Conservation (phyloP, 805 yeast genomes). For the Aciculoconidium aculeatum region DNA sequence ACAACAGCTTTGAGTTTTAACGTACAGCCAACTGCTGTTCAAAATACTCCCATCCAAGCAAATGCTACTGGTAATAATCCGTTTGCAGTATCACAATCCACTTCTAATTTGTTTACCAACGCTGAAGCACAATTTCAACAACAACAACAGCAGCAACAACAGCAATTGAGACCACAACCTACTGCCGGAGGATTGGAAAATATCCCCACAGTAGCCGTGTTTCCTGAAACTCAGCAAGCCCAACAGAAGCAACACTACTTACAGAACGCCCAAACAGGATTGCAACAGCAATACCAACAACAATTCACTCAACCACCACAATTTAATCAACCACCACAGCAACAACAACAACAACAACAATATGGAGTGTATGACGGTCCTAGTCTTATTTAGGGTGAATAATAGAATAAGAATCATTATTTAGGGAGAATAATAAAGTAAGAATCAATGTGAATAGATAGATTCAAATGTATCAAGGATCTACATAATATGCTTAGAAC, state of each 20-base stretch:
- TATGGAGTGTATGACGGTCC: slow-evolving; percentile 16
- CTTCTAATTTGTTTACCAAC: slow-evolving; percentile 25
- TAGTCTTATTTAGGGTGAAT: slow-evolving; percentile 14
- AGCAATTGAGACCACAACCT: slow-evolving; percentile 41
- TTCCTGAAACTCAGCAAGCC: slow-evolving; percentile 55
- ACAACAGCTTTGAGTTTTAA: slow-evolving; percentile 29
- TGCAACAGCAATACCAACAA: slow-evolving; percentile 20
- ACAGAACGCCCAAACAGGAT: slow-evolving; percentile 30
- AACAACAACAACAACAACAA: slow-evolving; percentile 19
- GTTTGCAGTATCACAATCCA: slow-evolving; percentile 40
- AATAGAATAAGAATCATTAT: too few relatives aligned
- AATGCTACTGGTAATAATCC: slow-evolving; percentile 56
- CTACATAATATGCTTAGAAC: too few relatives aligned
- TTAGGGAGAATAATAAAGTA: too few relatives aligned
- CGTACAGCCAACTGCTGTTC: slow-evolving; percentile 10
- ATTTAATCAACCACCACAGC: slow-evolving; percentile 14
- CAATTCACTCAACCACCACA: slow-evolving; percentile 9
- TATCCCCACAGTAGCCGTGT: slow-evolving; percentile 61
- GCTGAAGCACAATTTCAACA: slow-evolving; percentile 14
- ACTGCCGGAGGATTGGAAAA: slow-evolving; percentile 73
- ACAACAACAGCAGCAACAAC: slow-evolving; percentile 13
- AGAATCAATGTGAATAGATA: too few relatives aligned
- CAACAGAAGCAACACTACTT: slow-evolving; percentile 31
- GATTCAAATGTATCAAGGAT: too few relatives aligned
- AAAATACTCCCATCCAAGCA: slow-evolving; percentile 20